Base-by-base conservation (phyloP, 169 alveolate genomes). In the Cryptosporidium ryanae region DNA sequence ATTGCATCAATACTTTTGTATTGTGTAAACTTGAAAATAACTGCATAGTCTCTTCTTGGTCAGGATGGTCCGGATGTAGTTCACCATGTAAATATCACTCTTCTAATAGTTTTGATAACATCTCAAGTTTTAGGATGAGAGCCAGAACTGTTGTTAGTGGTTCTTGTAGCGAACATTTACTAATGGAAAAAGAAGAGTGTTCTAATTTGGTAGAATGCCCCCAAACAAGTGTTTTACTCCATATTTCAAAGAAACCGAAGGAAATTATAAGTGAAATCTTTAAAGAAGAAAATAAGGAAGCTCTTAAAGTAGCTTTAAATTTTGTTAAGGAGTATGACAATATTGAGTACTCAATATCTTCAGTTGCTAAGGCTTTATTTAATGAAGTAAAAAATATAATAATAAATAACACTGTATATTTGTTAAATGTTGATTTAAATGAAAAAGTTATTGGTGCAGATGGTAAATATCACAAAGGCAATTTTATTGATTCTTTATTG, bases 31-130 rank as follows among this genome's bases (percentile, higher is more conserved):
- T 32, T n/a, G 65, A 52, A 29, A 55, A 64, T 54, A 21, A 29
- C 29, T 70, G 67, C 43, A 38, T 70, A n/a, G 84, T 70, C 29
- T 70, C 68, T 1, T 12, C 31, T 34, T 70, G 68, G 67, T 29
- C 84, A 32, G 55, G 52, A 31, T 70, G 68, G 84, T 70, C 84
- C 12, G 67, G 68, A 52, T 70, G 68, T 31, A 70, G 68, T 55
- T 15, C 67, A 15, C 67, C 67, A 31, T 70, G 84, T 17, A 70
- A 48, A 55, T 21, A 25, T 54, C 23, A 54, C 2, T 8, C 44
- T 0, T 2, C 15, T 29, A 54, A 12, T 54, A 10, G 32, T 21
- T 6, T 54, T 6, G 13, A 21, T 21, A 25, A 21, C 23, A 52
- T 70, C 12, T 3, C 17, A 12, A 70, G 84, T 32, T 50, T 50